A percentile compares a stretch with the other conserved stretches of the same genome.
Evolutionary conservation across 2,329 filamentous ascomycete genomes (phyloP).

Genomic region (Claviceps digitariae): DNA sequence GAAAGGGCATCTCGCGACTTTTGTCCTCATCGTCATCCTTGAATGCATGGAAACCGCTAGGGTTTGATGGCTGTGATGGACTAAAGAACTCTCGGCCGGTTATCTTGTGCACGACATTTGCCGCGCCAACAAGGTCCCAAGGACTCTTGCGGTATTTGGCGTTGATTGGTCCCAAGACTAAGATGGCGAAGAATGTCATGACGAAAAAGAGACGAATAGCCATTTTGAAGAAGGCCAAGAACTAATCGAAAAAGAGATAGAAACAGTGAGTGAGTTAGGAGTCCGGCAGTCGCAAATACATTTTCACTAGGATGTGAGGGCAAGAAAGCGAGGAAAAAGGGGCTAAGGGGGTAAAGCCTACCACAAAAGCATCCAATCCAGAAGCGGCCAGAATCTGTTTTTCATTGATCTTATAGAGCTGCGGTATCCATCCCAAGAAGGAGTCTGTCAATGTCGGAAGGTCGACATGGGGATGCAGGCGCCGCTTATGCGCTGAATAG

Average conservation of each 20-base stretch:
- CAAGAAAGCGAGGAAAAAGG: not conserved
- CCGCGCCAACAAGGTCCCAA: not conserved
- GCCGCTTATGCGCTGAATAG: conserved; percentile 78
- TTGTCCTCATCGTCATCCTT: conserved; percentile 21
- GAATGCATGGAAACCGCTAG: conserved; percentile 7
- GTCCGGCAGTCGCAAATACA: no score
- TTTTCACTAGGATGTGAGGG: not conserved
- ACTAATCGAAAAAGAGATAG: conserved; percentile 26
- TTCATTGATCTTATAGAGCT: conserved; percentile 71
- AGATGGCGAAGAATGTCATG: conserved; percentile 68
- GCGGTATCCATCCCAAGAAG: conserved; percentile 87
- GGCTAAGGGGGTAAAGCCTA: conserved; percentile 25
- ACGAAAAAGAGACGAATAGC: conserved; percentile 69
- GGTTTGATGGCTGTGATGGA: conserved; percentile 4
- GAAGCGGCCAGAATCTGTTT: conserved; percentile 82
- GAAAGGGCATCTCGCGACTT: conserved; percentile 34
- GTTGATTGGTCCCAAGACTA: conserved; percentile 79
- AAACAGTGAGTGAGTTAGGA: no score
- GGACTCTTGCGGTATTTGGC: conserved; percentile 35
- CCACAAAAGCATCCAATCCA: conserved; percentile 87
- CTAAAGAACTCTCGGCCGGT: conserved; percentile 4
- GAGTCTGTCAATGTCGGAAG: conserved; percentile 72
- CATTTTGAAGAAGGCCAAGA: conserved; percentile 93
- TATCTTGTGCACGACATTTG: not conserved
- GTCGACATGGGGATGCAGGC: conserved; percentile 41